Conservation (phyloP, 371 early-diverging fungal genomes). For the Mucor racemosus region DNA sequence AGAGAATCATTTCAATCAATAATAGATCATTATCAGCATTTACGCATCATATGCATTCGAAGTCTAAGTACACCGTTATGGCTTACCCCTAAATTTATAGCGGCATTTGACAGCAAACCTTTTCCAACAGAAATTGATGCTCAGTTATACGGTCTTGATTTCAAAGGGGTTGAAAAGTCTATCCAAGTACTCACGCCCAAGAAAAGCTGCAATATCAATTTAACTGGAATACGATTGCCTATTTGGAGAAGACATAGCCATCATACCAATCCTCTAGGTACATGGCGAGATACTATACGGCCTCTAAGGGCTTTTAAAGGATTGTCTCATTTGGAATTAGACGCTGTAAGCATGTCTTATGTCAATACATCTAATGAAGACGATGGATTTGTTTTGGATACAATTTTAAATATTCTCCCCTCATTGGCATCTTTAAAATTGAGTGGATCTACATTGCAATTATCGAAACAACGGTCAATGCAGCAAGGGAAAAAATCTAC, state of each 20-base stretch:
- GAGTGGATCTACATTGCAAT: background rate
- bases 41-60: background rate
- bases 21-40: background rate
- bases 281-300: conserved; percentile 4
- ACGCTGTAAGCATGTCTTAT: conserved; percentile 7
- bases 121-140: background rate
- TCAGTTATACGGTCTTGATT: background rate
- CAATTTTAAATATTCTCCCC: background rate
- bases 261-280: background rate
- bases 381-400: conserved; percentile 14
- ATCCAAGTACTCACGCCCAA: background rate
- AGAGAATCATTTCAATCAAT: background rate
- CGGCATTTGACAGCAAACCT: background rate
- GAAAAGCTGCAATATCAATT: background rate
- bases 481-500: background rate
- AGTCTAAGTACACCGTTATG: background rate
- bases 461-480: background rate
- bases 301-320: background rate
- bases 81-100: background rate
- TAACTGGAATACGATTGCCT: background rate
- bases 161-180: background rate
- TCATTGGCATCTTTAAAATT: background rate
- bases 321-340: conserved; percentile 4
- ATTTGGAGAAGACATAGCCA: background rate
- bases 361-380: background rate